These are phyloP conservation scores for Haematococcus lacustris DNA, from an alignment of 139 green algal species.

Conservation along the genomic window DNA sequence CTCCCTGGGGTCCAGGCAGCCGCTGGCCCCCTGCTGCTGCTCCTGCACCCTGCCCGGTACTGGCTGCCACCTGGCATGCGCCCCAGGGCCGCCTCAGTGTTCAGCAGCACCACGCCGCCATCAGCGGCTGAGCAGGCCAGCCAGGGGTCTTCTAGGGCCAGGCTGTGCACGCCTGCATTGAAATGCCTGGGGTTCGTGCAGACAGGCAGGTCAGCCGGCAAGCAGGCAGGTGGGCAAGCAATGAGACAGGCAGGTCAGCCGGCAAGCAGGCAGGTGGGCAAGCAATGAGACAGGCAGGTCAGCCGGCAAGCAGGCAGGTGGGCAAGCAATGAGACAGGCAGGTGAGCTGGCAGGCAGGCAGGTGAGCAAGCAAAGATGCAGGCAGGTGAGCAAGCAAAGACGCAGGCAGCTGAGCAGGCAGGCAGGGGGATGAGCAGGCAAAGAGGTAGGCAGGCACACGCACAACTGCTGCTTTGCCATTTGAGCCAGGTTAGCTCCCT, in stretches of 20 bases:
- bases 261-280: too few relatives aligned
- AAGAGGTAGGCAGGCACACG: not conserved
- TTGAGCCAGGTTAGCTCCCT: not conserved
- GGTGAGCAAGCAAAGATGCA: too few relatives aligned
- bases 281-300: too few relatives aligned
- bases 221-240: not conserved
- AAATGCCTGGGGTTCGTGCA: not conserved
- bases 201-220: not conserved
- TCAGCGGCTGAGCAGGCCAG: conserved; percentile 26
- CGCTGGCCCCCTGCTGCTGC: not conserved
- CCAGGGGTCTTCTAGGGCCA: conserved; percentile 62
- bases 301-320: too few relatives aligned
- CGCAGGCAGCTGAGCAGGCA: too few relatives aligned
- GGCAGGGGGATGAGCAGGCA: too few relatives aligned
- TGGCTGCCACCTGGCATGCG: not conserved
- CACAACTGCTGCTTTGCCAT: too few relatives aligned
- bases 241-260: too few relatives aligned
- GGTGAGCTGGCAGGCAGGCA: too few relatives aligned
- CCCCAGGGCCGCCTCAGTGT: not conserved
- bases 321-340: too few relatives aligned
- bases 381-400: too few relatives aligned
- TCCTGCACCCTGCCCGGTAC: not conserved
- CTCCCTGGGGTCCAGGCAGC: not conserved
- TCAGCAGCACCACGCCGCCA: conserved; percentile 12
- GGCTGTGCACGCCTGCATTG: conserved; percentile 10